phyloP scores from a whole-genome alignment of 1,139 yeast species.

The Geotrichum histeridarum region DNA sequence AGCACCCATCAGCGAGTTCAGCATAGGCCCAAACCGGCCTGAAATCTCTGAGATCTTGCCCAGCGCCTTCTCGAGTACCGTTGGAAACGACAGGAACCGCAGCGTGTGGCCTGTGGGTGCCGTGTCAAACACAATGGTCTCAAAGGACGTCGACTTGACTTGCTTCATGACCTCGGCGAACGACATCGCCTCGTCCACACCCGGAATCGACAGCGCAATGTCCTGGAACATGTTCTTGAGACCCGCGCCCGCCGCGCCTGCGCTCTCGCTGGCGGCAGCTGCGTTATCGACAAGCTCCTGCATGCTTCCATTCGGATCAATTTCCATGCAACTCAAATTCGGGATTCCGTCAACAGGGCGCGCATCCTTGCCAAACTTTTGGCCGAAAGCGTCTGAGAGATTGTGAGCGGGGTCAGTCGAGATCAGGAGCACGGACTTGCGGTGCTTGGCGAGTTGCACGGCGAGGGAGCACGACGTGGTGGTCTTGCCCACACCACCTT shows the following conservation, averaged over 20 bases:
- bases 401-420: constrained; percentile 99
- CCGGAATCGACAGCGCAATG: constrained; percentile 92
- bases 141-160: constrained; percentile 78
- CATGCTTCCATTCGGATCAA: constrained; percentile 91
- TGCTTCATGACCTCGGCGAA: constrained; percentile 97
- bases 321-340: constrained; percentile 94
- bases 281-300: constrained; percentile 75
- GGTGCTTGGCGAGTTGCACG: constrained; percentile 76
- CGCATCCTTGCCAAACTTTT: constrained; percentile 95
- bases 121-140: constrained; percentile 91
- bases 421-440: constrained; percentile 76
- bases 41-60: constrained; percentile 83
- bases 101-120: constrained; percentile 98
- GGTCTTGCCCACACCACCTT: constrained; percentile 98
- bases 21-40: constrained; percentile 85
- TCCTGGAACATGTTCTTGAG: constrained; percentile 67
- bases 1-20: constrained; percentile 67
- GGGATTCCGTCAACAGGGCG: constrained; percentile 82
- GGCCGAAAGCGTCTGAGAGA: constrained; percentile 95
- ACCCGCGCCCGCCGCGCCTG: constrained; percentile 23
- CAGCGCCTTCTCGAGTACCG: constrained; percentile 80
- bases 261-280: constrained; percentile 37
- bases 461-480: constrained; percentile 95
- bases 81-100: constrained; percentile 87
- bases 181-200: constrained; percentile 95